A percentile compares a stretch with the other conserved stretches of the same genome.
Evolutionary conservation across 345 rosid species (phyloP).

Genomic region (Salix dunnii): DNA sequence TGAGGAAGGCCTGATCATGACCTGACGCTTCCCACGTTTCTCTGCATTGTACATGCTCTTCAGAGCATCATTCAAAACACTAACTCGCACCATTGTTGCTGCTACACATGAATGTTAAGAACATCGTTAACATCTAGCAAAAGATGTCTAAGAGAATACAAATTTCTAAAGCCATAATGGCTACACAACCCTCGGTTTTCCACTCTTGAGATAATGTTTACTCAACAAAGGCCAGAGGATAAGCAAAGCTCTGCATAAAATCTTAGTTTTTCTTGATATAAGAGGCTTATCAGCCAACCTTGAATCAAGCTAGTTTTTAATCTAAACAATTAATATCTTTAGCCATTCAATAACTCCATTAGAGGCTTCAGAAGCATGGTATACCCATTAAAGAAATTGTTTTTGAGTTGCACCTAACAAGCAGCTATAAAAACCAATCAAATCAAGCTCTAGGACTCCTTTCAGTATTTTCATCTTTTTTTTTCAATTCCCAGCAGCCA

Average conservation of each 20-base stretch:
- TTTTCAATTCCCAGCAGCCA: neutral
- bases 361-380: neutral
- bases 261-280: neutral
- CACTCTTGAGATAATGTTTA: neutral
- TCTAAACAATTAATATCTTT: neutral
- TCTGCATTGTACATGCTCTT: constrained; percentile 19
- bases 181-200: neutral
- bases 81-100: constrained; percentile 16
- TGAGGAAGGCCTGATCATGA: constrained; percentile 22
- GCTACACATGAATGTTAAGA: neutral
- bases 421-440: neutral
- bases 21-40: constrained; percentile 17
- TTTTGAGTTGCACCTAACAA: neutral
- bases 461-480: neutral
- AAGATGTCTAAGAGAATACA: neutral
- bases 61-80: constrained; percentile 17
- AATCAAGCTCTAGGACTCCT: neutral
- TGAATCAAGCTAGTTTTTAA: no score
- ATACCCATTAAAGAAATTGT: neutral
- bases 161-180: neutral
- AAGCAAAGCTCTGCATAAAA: neutral
- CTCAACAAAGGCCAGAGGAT: neutral
- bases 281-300: neutral
- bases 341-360: neutral
- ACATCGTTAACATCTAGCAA: neutral